phyloP scores from a whole-genome alignment of 176 grass and related monocot species.

The Rhipidocladum racemiflorum region DNA sequence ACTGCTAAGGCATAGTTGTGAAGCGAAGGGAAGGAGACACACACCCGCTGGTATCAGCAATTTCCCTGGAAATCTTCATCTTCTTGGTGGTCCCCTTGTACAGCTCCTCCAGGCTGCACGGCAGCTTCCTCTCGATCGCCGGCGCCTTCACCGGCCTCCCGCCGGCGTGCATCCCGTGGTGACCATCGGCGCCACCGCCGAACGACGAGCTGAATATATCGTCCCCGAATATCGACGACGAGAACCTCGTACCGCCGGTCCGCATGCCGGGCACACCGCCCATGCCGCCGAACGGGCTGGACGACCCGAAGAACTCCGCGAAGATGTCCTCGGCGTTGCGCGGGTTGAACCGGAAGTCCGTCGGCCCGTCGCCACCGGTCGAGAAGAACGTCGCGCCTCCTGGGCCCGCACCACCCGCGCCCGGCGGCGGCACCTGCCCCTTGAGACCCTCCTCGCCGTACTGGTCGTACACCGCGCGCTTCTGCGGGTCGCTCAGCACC shows the following conservation, averaged over 20 bases:
- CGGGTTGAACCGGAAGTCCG: constrained; percentile 72
- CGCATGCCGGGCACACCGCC: constrained; percentile 47
- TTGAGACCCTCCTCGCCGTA: constrained; percentile 95
- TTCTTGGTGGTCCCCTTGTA: constrained; percentile 94
- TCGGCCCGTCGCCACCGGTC: constrained; percentile 56
- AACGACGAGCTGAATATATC: constrained; percentile 60
- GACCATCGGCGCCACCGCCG: constrained; percentile 13
- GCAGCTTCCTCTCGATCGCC: constrained; percentile 73
- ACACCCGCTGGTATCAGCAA: constrained; percentile 79
- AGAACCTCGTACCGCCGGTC: constrained; percentile 49
- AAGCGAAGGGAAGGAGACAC: not conserved
- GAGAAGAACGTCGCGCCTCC: constrained; percentile 65
- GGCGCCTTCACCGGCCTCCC: constrained; percentile 49
- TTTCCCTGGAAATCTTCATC: constrained; percentile 94
- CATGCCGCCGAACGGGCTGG: constrained; percentile 77
- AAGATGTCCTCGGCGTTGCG: constrained; percentile 95
- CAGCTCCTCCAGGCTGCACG: constrained; percentile 82
- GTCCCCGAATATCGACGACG: constrained; percentile 62
- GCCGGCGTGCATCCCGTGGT: constrained; percentile 41
- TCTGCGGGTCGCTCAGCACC: constrained; percentile 82
- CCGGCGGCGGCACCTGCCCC: constrained; percentile 84
- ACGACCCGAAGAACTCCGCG: constrained; percentile 83
- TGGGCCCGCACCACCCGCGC: constrained; percentile 32
- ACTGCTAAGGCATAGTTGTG: not conserved
- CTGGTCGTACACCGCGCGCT: constrained; percentile 92